These are phyloP conservation scores for Amaranthus cruentus DNA, from an alignment of 148 eudicot genomes.

Conservation along the genomic window DNA sequence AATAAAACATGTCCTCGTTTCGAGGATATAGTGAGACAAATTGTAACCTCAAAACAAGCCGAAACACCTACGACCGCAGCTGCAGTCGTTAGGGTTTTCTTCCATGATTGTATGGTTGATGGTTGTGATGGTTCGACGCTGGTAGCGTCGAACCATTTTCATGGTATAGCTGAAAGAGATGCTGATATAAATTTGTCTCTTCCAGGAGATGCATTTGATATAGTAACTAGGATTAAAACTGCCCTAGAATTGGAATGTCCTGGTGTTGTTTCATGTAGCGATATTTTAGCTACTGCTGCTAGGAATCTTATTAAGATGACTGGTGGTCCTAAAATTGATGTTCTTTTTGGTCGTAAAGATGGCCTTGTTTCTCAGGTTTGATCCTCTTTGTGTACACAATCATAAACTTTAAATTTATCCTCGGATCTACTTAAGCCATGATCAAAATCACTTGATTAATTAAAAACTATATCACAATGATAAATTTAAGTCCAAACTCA, in stretches of 20 bases:
- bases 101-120: slow-evolving; percentile 60
- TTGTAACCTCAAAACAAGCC: slow-evolving; percentile 38
- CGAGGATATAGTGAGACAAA: slow-evolving; percentile 26
- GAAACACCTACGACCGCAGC: slow-evolving; percentile 48
- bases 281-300: slow-evolving; percentile 51
- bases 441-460: too few relatives aligned
- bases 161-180: slow-evolving; percentile 48
- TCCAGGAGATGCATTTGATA: slow-evolving; percentile 64
- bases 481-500: too few relatives aligned
- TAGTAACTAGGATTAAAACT: slow-evolving; percentile 60
- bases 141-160: slow-evolving; percentile 47
- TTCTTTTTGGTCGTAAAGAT: slow-evolving; percentile 56
- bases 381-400: background rate
- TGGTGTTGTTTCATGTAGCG: slow-evolving; percentile 63
- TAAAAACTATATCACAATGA: too few relatives aligned
- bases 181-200: slow-evolving; percentile 49
- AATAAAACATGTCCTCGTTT: slow-evolving; percentile 46
- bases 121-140: slow-evolving; percentile 60
- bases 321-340: slow-evolving; percentile 53
- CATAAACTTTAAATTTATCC: too few relatives aligned
- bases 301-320: slow-evolving; percentile 60
- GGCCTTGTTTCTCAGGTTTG: slow-evolving; percentile 38
- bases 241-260: slow-evolving; percentile 60
- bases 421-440: too few relatives aligned
- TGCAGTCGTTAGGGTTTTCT: slow-evolving; percentile 43